Percentiles rank a stretch among this genome's conserved stretches.
phyloP scores from a whole-genome alignment of 2,329 filamentous ascomycete genomes.

The Aspergillus ruber region DNA sequence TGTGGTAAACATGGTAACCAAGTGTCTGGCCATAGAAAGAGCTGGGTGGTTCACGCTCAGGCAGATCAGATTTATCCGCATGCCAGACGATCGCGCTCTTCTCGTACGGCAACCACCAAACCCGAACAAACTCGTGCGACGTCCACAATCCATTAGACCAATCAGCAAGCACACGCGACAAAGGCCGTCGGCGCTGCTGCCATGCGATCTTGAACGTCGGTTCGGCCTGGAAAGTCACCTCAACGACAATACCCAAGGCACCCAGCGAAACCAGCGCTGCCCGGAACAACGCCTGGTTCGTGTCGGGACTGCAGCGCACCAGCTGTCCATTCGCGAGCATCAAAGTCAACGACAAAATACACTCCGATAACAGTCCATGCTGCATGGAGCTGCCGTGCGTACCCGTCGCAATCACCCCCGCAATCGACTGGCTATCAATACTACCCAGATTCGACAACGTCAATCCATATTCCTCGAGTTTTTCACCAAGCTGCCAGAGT shows the following conservation, averaged over 20 bases:
- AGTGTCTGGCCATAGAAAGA: slow-evolving; percentile 77
- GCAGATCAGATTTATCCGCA: slow-evolving; percentile 67
- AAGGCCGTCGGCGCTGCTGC: slow-evolving; percentile 70
- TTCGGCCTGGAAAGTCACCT: slow-evolving; percentile 77
- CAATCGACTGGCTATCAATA: slow-evolving; percentile 90
- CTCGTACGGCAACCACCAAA: slow-evolving; percentile 97
- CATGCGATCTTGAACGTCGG: slow-evolving; percentile 79
- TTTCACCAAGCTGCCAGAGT: slow-evolving; percentile 64
- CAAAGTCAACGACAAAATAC: slow-evolving; percentile 66
- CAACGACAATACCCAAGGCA: slow-evolving; percentile 81
- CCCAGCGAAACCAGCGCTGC: slow-evolving; percentile 83
- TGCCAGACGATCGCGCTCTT: slow-evolving; percentile 82
- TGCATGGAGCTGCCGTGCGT: slow-evolving; percentile 83
- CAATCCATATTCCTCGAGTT: slow-evolving; percentile 67
- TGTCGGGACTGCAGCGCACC: slow-evolving; percentile 60
- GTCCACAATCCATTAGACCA: slow-evolving; percentile 78
- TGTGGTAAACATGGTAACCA: slow-evolving; percentile 88
- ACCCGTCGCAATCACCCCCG: slow-evolving; percentile 84
- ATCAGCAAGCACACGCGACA: slow-evolving; percentile 60
- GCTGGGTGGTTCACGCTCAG: slow-evolving; percentile 52
- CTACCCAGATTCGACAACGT: slow-evolving; percentile 89
- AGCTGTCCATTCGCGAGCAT: slow-evolving; percentile 75
- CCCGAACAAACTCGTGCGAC: slow-evolving; percentile 77
- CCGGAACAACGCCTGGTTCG: slow-evolving; percentile 74
- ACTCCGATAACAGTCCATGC: slow-evolving; percentile 79